phyloP scores from a whole-genome alignment of 1,284 basidiomycete genomes.

The Thelephora terrestris region DNA sequence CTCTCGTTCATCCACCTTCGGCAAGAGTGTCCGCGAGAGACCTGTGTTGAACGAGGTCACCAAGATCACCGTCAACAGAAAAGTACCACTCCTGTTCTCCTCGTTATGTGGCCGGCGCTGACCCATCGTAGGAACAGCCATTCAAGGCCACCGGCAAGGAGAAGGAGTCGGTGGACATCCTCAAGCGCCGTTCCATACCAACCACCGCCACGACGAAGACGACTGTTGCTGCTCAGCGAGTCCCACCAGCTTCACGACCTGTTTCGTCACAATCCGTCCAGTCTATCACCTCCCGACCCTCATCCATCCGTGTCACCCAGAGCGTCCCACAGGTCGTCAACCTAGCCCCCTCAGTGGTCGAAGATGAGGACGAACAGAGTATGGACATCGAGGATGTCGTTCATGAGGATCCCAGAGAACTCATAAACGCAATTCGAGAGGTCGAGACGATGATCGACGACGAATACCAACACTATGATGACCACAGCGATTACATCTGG shows the following conservation, averaged over 20 bases:
- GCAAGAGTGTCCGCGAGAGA: slow-evolving; percentile 38
- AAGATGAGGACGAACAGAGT: slow-evolving; percentile 34
- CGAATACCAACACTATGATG: slow-evolving; percentile 14
- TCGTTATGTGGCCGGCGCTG: slow-evolving; percentile 3
- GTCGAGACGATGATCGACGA: slow-evolving; percentile 9
- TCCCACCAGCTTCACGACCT: slow-evolving; percentile 28
- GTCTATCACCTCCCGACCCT: not conserved
- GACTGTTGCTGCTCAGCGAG: slow-evolving; percentile 48
- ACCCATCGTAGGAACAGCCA: slow-evolving; percentile 4
- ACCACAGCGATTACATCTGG: slow-evolving; percentile 47
- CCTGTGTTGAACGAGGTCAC: slow-evolving; percentile 66
- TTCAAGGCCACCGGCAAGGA: slow-evolving; percentile 29
- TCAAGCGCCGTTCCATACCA: too few species aligned
- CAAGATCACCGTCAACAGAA: slow-evolving; percentile 60
- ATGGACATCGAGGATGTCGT: slow-evolving; percentile 49
- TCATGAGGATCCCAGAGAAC: slow-evolving; percentile 17
- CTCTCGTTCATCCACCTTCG: slow-evolving; percentile 25
- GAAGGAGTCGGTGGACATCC: slow-evolving; percentile 41
- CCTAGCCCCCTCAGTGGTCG: slow-evolving; percentile 23
- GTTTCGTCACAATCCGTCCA: slow-evolving; percentile 16
- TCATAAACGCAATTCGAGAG: slow-evolving; percentile 5
- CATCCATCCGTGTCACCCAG: slow-evolving; percentile 18
- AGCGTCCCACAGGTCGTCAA: slow-evolving; percentile 23
- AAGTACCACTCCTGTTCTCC: slow-evolving; percentile 34
- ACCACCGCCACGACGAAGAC: slow-evolving; percentile 20